Evolutionary conservation across 257 asterid genomes (phyloP).

Genomic region (Euphrasia confusa): DNA sequence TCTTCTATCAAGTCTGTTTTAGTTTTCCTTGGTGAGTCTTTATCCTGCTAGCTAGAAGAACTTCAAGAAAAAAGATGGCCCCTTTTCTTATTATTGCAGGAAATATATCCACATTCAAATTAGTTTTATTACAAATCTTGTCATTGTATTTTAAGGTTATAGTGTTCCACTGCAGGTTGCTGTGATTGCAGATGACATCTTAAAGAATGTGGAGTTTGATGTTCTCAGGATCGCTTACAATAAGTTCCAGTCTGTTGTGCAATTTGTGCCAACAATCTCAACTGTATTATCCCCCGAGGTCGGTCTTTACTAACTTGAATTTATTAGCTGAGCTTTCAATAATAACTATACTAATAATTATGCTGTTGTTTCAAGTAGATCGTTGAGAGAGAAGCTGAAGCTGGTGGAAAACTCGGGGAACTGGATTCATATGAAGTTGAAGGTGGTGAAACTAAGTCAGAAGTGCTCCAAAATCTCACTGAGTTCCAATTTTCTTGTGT

Average conservation of each 20-base stretch:
- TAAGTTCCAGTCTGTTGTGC: constrained; percentile 66
- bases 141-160: constrained; percentile 14
- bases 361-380: constrained; percentile 34
- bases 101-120: neutral
- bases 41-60: neutral
- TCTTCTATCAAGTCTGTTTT: neutral
- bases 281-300: constrained; percentile 98
- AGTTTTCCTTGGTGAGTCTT: constrained; percentile 9
- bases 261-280: constrained; percentile 66
- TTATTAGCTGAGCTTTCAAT: neutral
- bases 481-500: constrained; percentile 96
- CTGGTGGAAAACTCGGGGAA: constrained; percentile 90
- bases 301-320: constrained; percentile 5
- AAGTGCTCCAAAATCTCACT: constrained; percentile 89
- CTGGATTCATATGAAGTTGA: constrained; percentile 85
- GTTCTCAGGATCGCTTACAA: constrained; percentile 81
- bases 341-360: constrained; percentile 22
- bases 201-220: constrained; percentile 86
- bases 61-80: neutral
- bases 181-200: constrained; percentile 93
- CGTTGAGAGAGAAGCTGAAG: constrained; percentile 88
- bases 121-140: neutral
- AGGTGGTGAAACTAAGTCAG: constrained; percentile 94
- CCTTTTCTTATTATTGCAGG: neutral
- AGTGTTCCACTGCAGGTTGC: constrained; percentile 61